phyloP scores from a whole-genome alignment of 1,284 basidiomycete species.

The Calocybe gambosa region DNA sequence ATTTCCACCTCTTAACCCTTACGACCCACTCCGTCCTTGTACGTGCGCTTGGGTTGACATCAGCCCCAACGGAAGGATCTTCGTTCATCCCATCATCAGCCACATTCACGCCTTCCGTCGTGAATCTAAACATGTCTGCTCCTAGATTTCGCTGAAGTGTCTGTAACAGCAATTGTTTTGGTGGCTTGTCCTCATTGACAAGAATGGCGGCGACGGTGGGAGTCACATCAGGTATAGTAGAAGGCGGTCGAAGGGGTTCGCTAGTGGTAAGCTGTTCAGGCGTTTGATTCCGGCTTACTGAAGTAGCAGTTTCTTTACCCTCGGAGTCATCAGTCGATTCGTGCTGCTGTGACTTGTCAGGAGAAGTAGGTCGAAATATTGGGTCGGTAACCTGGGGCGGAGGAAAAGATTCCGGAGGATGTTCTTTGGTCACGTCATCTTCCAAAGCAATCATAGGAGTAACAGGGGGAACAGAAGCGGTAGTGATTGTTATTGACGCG shows the following conservation, averaged over 20 bases:
- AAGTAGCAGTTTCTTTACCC: background rate
- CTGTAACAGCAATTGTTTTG: constrained; percentile 22
- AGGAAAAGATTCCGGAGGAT: background rate
- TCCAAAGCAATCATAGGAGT: constrained; percentile 1
- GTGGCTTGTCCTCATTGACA: background rate
- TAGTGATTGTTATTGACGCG: background rate
- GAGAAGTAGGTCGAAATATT: too few relatives aligned
- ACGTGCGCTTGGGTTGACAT: too few relatives aligned
- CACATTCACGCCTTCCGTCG: constrained; percentile 29
- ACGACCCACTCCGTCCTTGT: constrained; percentile 27
- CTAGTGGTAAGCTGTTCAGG: background rate
- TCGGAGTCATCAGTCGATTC: too few relatives aligned
- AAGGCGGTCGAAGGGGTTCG: background rate
- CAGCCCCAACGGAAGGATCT: constrained; percentile 19
- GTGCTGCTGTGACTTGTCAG: too few relatives aligned
- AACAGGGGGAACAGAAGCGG: background rate
- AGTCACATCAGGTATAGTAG: background rate
- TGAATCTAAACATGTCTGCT: constrained; percentile 29
- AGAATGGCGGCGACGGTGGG: background rate
- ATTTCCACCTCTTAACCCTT: constrained; percentile 33
- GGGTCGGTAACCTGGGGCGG: background rate
- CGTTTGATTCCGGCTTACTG: background rate
- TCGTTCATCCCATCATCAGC: constrained; percentile 20
- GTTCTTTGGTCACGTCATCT: too few relatives aligned
- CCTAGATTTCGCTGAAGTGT: constrained; percentile 30